Conservation (phyloP, 495 filamentous ascomycete genomes). For the Trichodelitschia bisporula region DNA sequence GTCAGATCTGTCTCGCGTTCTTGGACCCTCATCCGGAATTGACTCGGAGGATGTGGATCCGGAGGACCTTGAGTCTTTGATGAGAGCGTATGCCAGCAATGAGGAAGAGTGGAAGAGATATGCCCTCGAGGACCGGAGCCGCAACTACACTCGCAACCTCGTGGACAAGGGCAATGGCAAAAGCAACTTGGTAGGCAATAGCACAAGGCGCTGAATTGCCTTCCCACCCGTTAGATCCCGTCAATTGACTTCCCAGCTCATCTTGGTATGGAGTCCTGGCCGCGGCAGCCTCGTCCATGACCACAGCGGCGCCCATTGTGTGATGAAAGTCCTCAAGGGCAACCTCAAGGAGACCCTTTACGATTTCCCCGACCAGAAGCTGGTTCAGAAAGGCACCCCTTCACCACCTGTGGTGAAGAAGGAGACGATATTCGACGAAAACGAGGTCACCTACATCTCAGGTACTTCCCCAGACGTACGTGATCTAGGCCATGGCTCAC, state of each 20-base stretch:
- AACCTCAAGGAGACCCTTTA: constrained; percentile 58
- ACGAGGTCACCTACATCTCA: constrained; percentile 67
- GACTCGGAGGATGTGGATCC: constrained; percentile 58
- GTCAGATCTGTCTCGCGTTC: constrained; percentile 35
- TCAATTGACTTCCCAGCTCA: constrained; percentile 25
- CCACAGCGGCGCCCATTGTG: constrained; percentile 18
- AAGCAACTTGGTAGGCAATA: constrained; percentile 49
- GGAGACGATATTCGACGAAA: constrained; percentile 27
- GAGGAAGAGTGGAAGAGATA: constrained; percentile 46
- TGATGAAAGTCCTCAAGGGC: constrained; percentile 42
- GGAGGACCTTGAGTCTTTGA: constrained; percentile 34
- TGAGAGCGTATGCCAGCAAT: constrained; percentile 44
- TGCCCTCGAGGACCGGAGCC: constrained; percentile 35
- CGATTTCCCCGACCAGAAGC: constrained; percentile 14
- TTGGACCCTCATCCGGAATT: constrained; percentile 59
- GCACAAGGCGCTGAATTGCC: constrained; percentile 1
- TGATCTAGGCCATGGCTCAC: no score
- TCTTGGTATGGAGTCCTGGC: constrained; percentile 86
- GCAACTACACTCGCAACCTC: constrained; percentile 64
- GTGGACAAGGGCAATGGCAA: constrained; percentile 83
- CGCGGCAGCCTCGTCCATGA: constrained; percentile 71
- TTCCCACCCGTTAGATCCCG: background rate
- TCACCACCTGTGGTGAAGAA: constrained; percentile 25
- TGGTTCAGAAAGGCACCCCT: constrained; percentile 17
- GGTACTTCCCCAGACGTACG: no score